Evolutionary conservation across 2,329 filamentous ascomycete species (phyloP), one percentile per base, ranked within the genome.

Genomic region (Sporothrix inflata): DNA sequence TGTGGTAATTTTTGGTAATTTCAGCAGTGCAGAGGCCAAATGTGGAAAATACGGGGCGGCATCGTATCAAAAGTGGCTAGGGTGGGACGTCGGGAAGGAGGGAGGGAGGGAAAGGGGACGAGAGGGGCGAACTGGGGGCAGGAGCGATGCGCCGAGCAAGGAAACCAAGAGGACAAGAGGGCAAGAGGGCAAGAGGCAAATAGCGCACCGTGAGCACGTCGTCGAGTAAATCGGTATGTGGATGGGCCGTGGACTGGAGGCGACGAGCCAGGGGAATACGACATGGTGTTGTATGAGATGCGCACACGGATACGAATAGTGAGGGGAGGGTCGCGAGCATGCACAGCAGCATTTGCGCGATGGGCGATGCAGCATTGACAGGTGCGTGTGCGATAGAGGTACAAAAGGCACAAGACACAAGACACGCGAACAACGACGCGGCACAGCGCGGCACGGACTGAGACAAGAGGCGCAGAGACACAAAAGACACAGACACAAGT

Each of bases 1-100:
- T 45, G 14, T 27, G 40, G 42, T 49, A 53, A 40, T 55, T 55
- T 24, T 55, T 55, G 53, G 53, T 45, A 60, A 70, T 57, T 57
- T 57, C 24, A 61, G 19, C 34, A 42, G 47, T 30, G 40, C 27
- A 34, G 34, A 40, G 47, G 47, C 19, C 45, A 45, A 65, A 45
- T 12, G 30, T 24, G 60, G 42, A 70, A 71, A 71, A 7, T 66
- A 66, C 60, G 69, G 69, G 60, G 69, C 69, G 57, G 60, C 49
- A 65, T 71, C 60, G 69, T 71, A 71, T 66, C 60, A 71, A 66
- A 71, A 57, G 49, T 60, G 69, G 60, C 69, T 57, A 71, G 60
- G 60, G 45, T 47, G 30, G 40, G 53, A 55, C 21, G n/a, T 3
- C 38, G 24, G 30, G n/a, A 34, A 11, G n/a, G 51, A 38, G 69